These are phyloP conservation scores for Backusella luteola DNA, from an alignment of 192 early-diverging fungal species.

Conservation along the genomic window DNA sequence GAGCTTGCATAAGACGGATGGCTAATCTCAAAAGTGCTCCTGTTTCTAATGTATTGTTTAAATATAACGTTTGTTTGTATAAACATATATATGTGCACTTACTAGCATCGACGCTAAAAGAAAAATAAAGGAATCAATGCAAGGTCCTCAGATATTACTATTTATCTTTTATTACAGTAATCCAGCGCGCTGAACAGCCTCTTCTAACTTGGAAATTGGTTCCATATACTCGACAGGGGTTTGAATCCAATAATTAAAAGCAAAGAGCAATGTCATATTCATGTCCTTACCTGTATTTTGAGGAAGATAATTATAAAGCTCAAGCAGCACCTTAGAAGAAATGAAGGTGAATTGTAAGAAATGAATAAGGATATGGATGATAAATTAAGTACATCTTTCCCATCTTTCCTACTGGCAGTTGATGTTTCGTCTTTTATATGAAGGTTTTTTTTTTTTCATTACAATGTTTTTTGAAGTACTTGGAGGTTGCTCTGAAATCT, in stretches of 20 bases:
- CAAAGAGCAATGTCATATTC: background rate
- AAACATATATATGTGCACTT: background rate
- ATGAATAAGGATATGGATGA: too few species aligned
- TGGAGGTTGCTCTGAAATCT: too few species aligned
- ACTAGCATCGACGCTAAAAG: background rate
- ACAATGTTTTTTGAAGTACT: too few species aligned
- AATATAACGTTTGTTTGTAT: background rate
- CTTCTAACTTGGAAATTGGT: background rate
- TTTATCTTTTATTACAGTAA: background rate
- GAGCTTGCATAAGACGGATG: background rate
- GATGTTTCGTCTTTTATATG: too few species aligned
- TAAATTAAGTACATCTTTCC: too few species aligned
- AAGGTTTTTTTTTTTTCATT: too few species aligned
- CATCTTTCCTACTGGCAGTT: too few species aligned
- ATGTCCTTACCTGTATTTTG: background rate
- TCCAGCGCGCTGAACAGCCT: background rate
- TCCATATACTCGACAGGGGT: background rate
- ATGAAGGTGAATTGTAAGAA: too few species aligned
- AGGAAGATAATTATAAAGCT: background rate
- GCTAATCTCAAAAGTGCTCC: background rate
- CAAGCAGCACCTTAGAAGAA: background rate
- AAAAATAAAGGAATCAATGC: background rate
- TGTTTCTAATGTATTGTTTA: background rate
- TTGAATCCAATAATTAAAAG: background rate
- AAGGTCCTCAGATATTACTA: too few species aligned